Base-by-base conservation (phyloP, 441 rosid genomes). In the Erodium texanum region DNA sequence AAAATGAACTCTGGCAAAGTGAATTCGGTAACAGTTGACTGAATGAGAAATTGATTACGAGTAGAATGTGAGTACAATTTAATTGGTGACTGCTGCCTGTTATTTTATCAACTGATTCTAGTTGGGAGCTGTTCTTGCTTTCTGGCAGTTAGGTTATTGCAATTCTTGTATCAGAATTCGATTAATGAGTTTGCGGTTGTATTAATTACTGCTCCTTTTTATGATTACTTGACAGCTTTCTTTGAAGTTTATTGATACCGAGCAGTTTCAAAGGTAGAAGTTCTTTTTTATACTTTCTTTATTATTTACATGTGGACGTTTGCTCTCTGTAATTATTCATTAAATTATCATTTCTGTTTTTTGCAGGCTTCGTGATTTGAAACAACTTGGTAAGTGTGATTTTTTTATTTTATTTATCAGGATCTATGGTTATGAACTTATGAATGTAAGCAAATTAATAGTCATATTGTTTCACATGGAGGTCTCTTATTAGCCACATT, bases 321-420 rank as follows among this genome's bases (percentile, higher is more conserved):
- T 66, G 56, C 23, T 1, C 34, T 20, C n/a, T 22, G 50, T 0
- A 11, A 3, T 66, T 9, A n/a, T n/a, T 62, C 27, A 71, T 61
- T 74, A n/a, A 54, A 61, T 6, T n/a, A 24, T 63, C 67, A 27
- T 62, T 15, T 41, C 7, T 54, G 61, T 54, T 54, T 73, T 20
- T 69, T 74, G n/a, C 90, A 93, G 98, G 85, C 91, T 93, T 75
- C 96, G 97, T 27, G 97, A 93, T 14, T 82, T 93, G 69, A 93
- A 90, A 73, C 98, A 93, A 72, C 90, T 93, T 18, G 97, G 98
- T 93, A 79, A 85, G 88, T 54, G 24, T 3, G 24, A 19, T 7
- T 54, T 6, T 8, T 54, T 27, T 27, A 27, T 27, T n/a, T n/a
- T n/a, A n/a, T n/a, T n/a, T 54, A 15, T 18, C 22, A 20, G 61